Evolutionary conservation across 768 basidiomycete genomes (phyloP), one percentile per base, ranked within the genome.

Genomic region (Calocera cornea): DNA sequence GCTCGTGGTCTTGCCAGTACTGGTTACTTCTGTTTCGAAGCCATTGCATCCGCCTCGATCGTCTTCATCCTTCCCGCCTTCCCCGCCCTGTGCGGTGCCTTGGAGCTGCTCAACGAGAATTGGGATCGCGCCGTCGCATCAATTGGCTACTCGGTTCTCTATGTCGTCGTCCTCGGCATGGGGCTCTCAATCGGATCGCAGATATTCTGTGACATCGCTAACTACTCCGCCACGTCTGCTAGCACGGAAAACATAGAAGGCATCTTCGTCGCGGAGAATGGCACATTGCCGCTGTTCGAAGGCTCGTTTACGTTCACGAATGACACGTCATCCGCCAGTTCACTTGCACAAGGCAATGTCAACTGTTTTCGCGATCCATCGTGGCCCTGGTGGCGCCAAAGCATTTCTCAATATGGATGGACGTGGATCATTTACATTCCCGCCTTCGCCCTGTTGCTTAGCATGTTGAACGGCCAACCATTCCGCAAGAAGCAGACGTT

Each of bases 31-130:
- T 97, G 93, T 75, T 97, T 95, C 74, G 88, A 90, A 1, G 89
- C 94, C 1, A 88, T 95, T 68, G 93, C 93, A 0, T 92, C 90
- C 8, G 83, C 91, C 64, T 87, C 86, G 29, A 90, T 95, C 66
- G 89, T 95, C 34, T 86, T 90, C 40, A 92, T 95, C 69, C 82
- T 95, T 50, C 92, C 92, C n/a, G 92, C 90, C 0, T 94, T 71
- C 63, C 31, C 34, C 67, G 79, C 67, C 89, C 90, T 92, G 72
- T 90, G 85, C 71, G 89, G 89, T 72, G 89, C 90, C 27, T 80
- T 92, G 69, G 90, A 92, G 74, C 77, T 92, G 66, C 90, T 89
- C 0, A 91, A 90, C 1, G 90, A 89, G 75, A 92, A 92, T 70
- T 90, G 92, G 33, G 83, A 90, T 1, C 87, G 86, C 67, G 90